Evolutionary conservation across 2,329 filamentous ascomycete genomes (phyloP).

Genomic region (Didymellaceae sp.): DNA sequence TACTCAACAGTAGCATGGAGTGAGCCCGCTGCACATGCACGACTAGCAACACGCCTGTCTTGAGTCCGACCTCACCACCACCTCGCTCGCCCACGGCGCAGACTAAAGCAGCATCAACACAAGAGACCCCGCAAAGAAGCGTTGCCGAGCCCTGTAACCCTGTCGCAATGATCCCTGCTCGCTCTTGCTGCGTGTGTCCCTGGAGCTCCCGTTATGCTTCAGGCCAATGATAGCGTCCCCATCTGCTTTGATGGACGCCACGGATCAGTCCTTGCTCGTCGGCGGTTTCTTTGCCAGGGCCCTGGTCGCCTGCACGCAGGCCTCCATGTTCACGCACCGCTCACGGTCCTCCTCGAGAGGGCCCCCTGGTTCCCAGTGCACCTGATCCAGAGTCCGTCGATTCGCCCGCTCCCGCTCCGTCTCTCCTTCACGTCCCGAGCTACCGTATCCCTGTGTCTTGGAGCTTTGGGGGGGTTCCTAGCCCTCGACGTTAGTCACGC

Average conservation of each 20-base stretch:
- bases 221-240: conserved; percentile 46
- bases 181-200: conserved; percentile 41
- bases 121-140: conserved; percentile 51
- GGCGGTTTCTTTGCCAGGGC: conserved; percentile 49
- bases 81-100: conserved; percentile 27
- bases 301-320: conserved; percentile 44
- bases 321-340: conserved; percentile 47
- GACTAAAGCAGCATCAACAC: conserved; percentile 38
- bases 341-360: conserved; percentile 45
- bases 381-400: conserved; percentile 45
- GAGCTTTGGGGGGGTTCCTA: conserved; percentile 41
- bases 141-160: conserved; percentile 47
- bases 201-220: conserved; percentile 47
- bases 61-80: conserved; percentile 31
- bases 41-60: conserved; percentile 20
- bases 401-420: conserved; percentile 43
- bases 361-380: conserved; percentile 45
- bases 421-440: conserved; percentile 50
- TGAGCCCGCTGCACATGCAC: conserved; percentile 31
- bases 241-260: conserved; percentile 47
- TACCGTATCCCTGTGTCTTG: conserved; percentile 49
- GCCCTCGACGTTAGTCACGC: conserved; percentile 48
- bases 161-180: conserved; percentile 39
- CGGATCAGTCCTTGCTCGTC: conserved; percentile 48
- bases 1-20: conserved; percentile 41